Conservation (phyloP, 2,329 filamentous ascomycete genomes). For the Pseudogymnoascus verrucosus region DNA sequence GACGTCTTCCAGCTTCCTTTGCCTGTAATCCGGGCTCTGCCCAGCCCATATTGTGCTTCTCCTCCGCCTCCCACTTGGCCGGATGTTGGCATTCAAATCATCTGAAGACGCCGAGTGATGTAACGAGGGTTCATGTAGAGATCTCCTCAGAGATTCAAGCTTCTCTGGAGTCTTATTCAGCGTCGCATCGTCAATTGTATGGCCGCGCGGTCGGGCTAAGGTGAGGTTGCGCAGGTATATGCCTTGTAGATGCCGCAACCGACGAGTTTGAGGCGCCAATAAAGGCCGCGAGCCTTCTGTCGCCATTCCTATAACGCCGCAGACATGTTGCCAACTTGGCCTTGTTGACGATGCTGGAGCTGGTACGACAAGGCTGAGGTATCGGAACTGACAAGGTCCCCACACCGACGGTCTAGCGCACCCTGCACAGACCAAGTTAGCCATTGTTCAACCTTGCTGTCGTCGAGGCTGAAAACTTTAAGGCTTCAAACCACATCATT, state of each 20-base stretch:
- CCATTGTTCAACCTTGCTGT: constrained; percentile 6
- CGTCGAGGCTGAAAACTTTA: constrained; percentile 4
- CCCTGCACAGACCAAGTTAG: constrained; percentile 5
- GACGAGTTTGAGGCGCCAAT: constrained; percentile 68
- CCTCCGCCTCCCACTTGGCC: constrained; percentile 38
- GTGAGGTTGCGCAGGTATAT: constrained; percentile 81
- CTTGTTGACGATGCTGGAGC: background rate
- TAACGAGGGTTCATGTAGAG: constrained; percentile 40
- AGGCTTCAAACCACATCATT: background rate
- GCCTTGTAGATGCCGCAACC: constrained; percentile 77
- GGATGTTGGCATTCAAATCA: constrained; percentile 32
- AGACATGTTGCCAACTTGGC: constrained; percentile 3
- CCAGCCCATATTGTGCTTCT: constrained; percentile 57
- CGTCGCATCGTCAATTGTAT: constrained; percentile 69
- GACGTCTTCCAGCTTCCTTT: constrained; percentile 68
- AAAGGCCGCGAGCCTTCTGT: constrained; percentile 34
- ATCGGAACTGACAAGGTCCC: background rate
- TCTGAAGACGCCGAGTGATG: constrained; percentile 50
- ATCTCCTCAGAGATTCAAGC: constrained; percentile 34
- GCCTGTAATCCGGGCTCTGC: constrained; percentile 50
- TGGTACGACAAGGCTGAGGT: constrained; percentile 9
- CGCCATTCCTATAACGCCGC: constrained; percentile 18
- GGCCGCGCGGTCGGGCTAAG: constrained; percentile 48
- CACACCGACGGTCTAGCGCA: background rate
- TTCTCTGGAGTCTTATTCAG: constrained; percentile 61